Evolutionary conservation across 768 basidiomycete genomes (phyloP).

Genomic region (Rhodosporidiobolus sp.): DNA sequence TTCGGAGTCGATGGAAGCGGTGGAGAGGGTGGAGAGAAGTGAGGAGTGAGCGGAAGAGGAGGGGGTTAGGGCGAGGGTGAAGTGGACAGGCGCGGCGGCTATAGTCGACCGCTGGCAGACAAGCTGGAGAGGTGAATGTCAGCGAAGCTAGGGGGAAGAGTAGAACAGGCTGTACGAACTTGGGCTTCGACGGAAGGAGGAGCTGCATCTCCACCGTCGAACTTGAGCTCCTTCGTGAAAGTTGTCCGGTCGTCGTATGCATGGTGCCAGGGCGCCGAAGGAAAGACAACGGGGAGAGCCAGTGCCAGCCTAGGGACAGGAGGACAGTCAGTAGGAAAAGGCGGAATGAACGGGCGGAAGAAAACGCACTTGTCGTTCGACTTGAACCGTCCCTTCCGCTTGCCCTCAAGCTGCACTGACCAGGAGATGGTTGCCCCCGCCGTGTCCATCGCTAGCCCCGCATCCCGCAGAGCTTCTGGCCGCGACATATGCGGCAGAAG

Average conservation of each 20-base stretch:
- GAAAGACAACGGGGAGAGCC: constrained; percentile 15
- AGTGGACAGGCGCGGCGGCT: background rate
- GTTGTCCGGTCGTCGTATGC: background rate
- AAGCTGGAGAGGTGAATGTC: background rate
- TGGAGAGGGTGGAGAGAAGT: background rate
- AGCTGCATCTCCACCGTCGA: background rate
- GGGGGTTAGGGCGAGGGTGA: constrained; percentile 11
- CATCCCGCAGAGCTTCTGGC: too few species aligned
- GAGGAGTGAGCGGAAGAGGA: background rate
- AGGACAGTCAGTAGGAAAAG: background rate
- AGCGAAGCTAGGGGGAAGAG: too few species aligned
- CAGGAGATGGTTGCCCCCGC: background rate
- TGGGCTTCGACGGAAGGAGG: background rate
- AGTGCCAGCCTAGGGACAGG: background rate
- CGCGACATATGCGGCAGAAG: too few species aligned
- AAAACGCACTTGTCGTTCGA: constrained; percentile 14
- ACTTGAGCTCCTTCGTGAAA: constrained; percentile 4
- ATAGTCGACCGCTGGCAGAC: background rate
- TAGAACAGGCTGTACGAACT: background rate
- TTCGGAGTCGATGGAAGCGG: background rate
- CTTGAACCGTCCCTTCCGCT: constrained; percentile 13
- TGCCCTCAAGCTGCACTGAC: constrained; percentile 11
- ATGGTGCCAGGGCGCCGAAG: background rate
- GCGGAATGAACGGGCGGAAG: too few species aligned
- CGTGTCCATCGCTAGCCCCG: too few species aligned